Evolutionary conservation across 2,329 filamentous ascomycete species (phyloP), one percentile per base, ranked within the genome.

Genomic region (Colletotrichum liriopes): DNA sequence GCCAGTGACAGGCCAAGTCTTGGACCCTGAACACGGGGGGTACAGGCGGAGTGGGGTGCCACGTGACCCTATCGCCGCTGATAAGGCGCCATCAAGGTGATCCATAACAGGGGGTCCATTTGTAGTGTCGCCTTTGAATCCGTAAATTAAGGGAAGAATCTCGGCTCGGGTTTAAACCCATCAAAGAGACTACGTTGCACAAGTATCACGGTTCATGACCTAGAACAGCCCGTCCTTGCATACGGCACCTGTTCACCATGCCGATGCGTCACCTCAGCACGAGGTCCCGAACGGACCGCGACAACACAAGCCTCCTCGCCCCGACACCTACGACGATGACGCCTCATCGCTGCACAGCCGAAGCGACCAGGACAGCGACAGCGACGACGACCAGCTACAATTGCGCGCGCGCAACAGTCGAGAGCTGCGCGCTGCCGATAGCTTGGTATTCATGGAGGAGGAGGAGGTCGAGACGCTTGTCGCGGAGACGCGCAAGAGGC

Each of bases 291-390:
- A 64, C 52, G 32, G 72, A 71, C 37, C 77, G 77, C 59, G 81
- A 83, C 75, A 78, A 79, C 68, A 76, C 76, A 62, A 88, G 86
- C 56, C 86, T 93, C 59, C 88, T 93, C 58, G 92, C 91, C 16
- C 91, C 51, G 81, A 85, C 73, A 87, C 85, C 59, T 92, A 93
- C 84, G 92, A 93, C 75, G 91, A 91, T 77, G 93, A 94, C 80
- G 91, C 90, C 65, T 84, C 89, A 16, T 93, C 92, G 8, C 82
- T 94, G 52, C 88, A 91, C 77, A 91, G 87, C 77, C 88, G 89
- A 74, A 91, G 88, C 83, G 92, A 93, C 77, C 92, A 94, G 79
- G 92, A 94, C 78, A 92, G 90, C 69, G 93, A 94, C 79, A 93
- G 91, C 82, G 92, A 94, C 75, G 93, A 94, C 80, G 92, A 94